Evolutionary conservation across 495 filamentous ascomycete species (phyloP).

Genomic region (Penicillium robsamsonii): DNA sequence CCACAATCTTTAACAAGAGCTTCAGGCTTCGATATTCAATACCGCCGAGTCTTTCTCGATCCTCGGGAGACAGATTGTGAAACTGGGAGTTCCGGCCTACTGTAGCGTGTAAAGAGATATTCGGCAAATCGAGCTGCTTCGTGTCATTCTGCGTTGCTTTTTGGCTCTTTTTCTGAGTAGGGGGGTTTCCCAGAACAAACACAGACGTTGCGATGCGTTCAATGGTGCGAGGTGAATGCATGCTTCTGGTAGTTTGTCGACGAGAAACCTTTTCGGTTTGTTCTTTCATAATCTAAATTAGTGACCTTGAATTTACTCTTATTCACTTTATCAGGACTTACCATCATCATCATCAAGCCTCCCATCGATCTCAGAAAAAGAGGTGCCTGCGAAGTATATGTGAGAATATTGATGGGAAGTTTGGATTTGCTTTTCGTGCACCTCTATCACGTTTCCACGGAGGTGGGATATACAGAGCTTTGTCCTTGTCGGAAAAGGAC

Average conservation of each 20-base stretch:
- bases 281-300: constrained; percentile 3
- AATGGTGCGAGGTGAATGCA: constrained; percentile 7
- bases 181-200: neutral
- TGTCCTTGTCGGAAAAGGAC: neutral
- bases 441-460: constrained; percentile 37
- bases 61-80: constrained; percentile 59
- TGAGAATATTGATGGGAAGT: neutral
- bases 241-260: constrained; percentile 10
- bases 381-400: constrained; percentile 13
- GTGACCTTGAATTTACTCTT: neutral
- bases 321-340: constrained; percentile 2
- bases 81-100: constrained; percentile 79
- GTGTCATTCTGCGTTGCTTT: neutral
- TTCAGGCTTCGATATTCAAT: constrained; percentile 64
- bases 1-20: constrained; percentile 52
- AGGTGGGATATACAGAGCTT: constrained; percentile 35
- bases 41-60: constrained; percentile 59
- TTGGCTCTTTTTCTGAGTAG: neutral
- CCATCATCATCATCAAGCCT: constrained; percentile 14
- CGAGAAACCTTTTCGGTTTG: constrained; percentile 2
- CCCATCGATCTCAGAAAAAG: constrained; percentile 22
- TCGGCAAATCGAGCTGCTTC: constrained; percentile 24
- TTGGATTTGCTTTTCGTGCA: constrained; percentile 6
- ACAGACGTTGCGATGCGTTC: constrained; percentile 9
- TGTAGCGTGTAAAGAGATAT: constrained; percentile 48